Evolutionary conservation across 768 basidiomycete genomes (phyloP), one percentile per base, ranked within the genome.

Genomic region (Leucocoprinus leucothites): DNA sequence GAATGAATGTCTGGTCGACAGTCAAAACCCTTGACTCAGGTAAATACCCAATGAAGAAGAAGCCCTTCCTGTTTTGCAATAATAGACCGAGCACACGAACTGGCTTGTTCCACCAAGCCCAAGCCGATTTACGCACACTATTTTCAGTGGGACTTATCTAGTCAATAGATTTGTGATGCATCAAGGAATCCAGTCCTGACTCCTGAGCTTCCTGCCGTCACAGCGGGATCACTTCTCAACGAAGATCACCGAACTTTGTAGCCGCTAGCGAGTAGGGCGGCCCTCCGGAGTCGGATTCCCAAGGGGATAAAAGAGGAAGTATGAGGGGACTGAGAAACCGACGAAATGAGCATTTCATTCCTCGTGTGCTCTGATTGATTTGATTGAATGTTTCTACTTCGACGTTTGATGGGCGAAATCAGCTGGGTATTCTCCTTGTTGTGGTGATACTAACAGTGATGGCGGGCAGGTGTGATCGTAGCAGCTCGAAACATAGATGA

Each of bases 201-300:
- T 25, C 45, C 45, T 46, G 24, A 26, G 8, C 45, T 40, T 45
- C 31, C 44, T 53, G 14, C 18, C n/a, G 24, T 22, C 38, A 40
- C 26, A n/a, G 31, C 34, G 16, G 19, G 13, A 41, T 55, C 36
- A 28, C 53, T 48, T 55, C 53, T 48, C 16, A 47, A 21, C 53
- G 53, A 54, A 44, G 45, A 54, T 54, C 53, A 55, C 53, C 53
- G 53, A 47, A 26, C 35, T 25, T 26, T 25, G n/a, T 19, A 14
- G 9, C 11, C 16, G 22, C 40, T 53, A 35, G 52, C 31, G 5
- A 31, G 31, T 11, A 11, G 31, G 6, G 31, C 31, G 52, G 34
- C 38, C 46, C 52, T 46, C 35, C 40, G 16, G 34, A 36, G n/a
- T 34, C 43, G 24, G 4, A 22, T 25, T 45, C 25, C 43, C 31